Percentiles rank a stretch among this genome's conserved stretches.
Conservation (phyloP, 345 rosid genomes). For the Syzygium aqueum region DNA sequence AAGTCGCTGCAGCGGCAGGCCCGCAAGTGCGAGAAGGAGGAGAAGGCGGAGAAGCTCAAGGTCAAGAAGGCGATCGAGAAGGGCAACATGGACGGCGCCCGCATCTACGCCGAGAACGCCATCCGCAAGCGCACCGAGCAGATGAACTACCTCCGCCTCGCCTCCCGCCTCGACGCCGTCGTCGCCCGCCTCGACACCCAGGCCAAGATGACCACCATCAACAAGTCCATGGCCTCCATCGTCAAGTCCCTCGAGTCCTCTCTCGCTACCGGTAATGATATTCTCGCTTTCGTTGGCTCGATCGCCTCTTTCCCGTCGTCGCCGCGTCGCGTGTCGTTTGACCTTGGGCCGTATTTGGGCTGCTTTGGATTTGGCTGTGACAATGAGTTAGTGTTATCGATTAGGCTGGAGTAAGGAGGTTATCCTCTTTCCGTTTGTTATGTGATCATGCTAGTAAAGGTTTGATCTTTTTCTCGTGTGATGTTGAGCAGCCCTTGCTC, state of each 20-base stretch:
- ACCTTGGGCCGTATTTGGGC: not conserved
- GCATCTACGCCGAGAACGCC: constrained; percentile 97
- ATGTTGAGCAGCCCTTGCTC: not conserved
- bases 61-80: constrained; percentile 98
- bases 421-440: not conserved
- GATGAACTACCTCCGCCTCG: constrained; percentile 92
- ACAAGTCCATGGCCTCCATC: constrained; percentile 78
- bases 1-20: constrained; percentile 88
- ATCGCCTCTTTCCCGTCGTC: not conserved
- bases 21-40: constrained; percentile 97
- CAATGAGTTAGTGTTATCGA: not conserved
- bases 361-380: not conserved
- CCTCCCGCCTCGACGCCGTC: constrained; percentile 93
- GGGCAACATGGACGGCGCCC: constrained; percentile 96
- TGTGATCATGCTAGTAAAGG: not conserved
- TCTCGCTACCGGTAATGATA: constrained; percentile 51
- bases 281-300: not conserved
- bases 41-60: constrained; percentile 91
- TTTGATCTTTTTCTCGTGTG: not conserved
- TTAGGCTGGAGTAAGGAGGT: not conserved
- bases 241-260: constrained; percentile 94
- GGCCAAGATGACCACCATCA: constrained; percentile 90
- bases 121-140: constrained; percentile 94
- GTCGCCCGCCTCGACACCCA: constrained; percentile 93
- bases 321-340: not conserved